Percentiles rank a stretch among this genome's conserved stretches.
Conservation (phyloP, 2,329 filamentous ascomycete species). For the Gnomoniopsis sp. region DNA sequence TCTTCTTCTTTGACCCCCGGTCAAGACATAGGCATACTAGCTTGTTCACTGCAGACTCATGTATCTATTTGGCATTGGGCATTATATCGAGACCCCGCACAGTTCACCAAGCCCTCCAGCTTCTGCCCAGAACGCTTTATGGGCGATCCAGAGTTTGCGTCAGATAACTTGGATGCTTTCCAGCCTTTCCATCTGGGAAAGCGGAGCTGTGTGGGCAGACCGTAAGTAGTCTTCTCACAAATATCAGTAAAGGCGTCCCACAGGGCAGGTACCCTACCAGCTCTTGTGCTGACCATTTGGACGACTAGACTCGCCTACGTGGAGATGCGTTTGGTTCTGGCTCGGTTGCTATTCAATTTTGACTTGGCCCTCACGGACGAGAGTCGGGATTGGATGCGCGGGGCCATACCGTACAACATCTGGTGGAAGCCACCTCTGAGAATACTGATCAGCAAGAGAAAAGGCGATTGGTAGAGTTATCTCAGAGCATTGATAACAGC, state of each 20-base stretch:
- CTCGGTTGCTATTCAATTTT: conserved; percentile 42
- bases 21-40: too few species aligned
- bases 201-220: conserved; percentile 39
- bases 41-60: conserved; percentile 21
- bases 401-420: conserved; percentile 28
- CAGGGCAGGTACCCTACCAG: too few species aligned
- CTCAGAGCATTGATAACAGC: too few species aligned
- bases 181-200: conserved; percentile 38
- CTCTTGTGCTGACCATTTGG: neutral
- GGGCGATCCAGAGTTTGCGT: conserved; percentile 19
- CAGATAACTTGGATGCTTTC: conserved; percentile 28
- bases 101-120: conserved; percentile 32
- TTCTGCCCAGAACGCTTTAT: conserved; percentile 36
- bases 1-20: too few species aligned
- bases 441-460: neutral
- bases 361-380: conserved; percentile 36
- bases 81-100: conserved; percentile 27
- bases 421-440: conserved; percentile 26
- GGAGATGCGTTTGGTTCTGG: conserved; percentile 45
- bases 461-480: too few species aligned
- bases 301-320: conserved; percentile 37
- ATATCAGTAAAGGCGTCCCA: too few species aligned
- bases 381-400: conserved; percentile 31
- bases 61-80: conserved; percentile 31
- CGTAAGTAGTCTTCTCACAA: conserved; percentile 23